Base-by-base conservation (phyloP, 1,284 basidiomycete genomes). In the Ceratobasidium sp. region DNA sequence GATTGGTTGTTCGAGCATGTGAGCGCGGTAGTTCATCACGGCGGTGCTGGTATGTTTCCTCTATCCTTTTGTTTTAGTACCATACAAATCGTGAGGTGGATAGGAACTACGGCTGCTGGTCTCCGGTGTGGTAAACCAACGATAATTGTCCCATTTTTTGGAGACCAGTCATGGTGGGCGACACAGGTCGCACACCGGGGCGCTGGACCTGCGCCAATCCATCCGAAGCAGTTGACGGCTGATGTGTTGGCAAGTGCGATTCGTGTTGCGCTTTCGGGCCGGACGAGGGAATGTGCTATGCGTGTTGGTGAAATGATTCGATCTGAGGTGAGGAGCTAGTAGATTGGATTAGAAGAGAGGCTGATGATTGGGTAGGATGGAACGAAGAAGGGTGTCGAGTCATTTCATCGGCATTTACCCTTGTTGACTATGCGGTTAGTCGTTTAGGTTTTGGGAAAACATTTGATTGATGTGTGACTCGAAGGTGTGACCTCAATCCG, bases 1-100 rank as follows among this genome's bases (percentile, higher is more conserved):
- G 89, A 91, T 78, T 91, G 89, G 89, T 81, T 92, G 3, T 91
- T 90, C 76, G 84, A 85, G 46, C 79, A 87, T 10, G 88, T 90
- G 0, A 80, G 85, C 26, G 88, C 88, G 0, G 88, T 90, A 0
- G 86, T 88, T 18, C 89, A 91, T 77, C 89, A 91, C 76, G 89
- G 89, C 6, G 89, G 88, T 2, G 89, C 89, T 26, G 69, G 64
- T 65, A 26, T 30, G 62, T n/a, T 53, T 53, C 21, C 18, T 45
- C 18, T 18, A 12, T 10, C 18, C 16, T 21, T 39, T 16, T 2
- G 4, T 21, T 41, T 60, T 23, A 3, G 30, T 58, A 34, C 10
- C 3, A 5, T 41, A 6, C 10, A 79, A 43, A 18, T 10, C 14
- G 58, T 23, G 18, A 12, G 21, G 21, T 21, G 12, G 4, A n/a